Base-by-base conservation (phyloP, 2,329 filamentous ascomycete species). In the Calonectria henricotiae region DNA sequence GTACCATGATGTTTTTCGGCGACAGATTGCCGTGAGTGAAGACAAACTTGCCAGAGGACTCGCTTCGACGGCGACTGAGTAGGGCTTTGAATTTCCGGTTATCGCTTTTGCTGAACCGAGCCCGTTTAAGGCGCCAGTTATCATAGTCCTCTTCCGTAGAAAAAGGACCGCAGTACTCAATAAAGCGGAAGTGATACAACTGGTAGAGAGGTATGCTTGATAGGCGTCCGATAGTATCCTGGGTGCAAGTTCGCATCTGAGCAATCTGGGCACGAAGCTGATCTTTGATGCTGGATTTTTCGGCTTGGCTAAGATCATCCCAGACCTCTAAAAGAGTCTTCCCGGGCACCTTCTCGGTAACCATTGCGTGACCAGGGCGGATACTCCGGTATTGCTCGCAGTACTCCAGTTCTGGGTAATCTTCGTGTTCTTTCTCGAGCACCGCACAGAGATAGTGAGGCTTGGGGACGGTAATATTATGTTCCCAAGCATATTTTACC, bases 11-110 rank as follows among this genome's bases (percentile, higher is more conserved):
- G 25, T 58, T 12, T 15, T 37, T 32, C 7, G 51, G 35, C 5
- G 32, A 58, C 39, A 58, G 51, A 37, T 58, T 39, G 23, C 32
- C 32, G 25, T 39, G 51, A 4, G 51, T 58, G 13, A 58, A 11
- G 20, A 58, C 51, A 39, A 58, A 58, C 13, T 17, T 58, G 12
- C 51, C 51, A 1, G 51, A 55, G 2, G 51, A 37, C 5, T 13
- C 5, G 3, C 11, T 32, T 37, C 51, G 32, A 8, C n/a, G 32
- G 51, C n/a, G 32, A 13, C 32, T 37, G 4, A 55, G 32, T 20
- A 20, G 20, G 20, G 20, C 20, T 32, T 35, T 15, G 11, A 39
- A 15, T 0, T 9, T 35, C 51, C 51, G 25, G 15, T 37, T 39
- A 0, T 8, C 5, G 32, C n/a, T 17, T 1, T 15, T 23, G 3